These are phyloP conservation scores for Quercus parvula DNA, from an alignment of 306 rosid species.

Conservation along the genomic window DNA sequence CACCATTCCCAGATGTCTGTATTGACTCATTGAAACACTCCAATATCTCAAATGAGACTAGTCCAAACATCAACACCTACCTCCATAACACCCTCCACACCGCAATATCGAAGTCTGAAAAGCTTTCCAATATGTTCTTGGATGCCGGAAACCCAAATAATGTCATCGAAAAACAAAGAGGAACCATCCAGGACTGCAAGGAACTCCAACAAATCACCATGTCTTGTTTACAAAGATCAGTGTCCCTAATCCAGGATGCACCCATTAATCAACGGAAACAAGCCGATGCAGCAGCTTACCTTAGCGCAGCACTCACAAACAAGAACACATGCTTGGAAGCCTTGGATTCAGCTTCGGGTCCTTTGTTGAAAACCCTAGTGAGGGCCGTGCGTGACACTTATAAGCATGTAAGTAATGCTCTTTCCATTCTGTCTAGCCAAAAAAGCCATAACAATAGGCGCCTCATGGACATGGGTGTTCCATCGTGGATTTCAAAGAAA, in stretches of 20 bases:
- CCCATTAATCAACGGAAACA: constrained; percentile 14
- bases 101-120: constrained; percentile 53
- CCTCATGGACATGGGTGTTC: constrained; percentile 18
- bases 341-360: constrained; percentile 62
- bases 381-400: constrained; percentile 42
- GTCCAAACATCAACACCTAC: constrained; percentile 49
- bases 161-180: constrained; percentile 57
- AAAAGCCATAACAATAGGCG: constrained; percentile 29
- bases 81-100: constrained; percentile 56
- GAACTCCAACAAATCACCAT: constrained; percentile 70
- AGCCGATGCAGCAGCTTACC: constrained; percentile 55
- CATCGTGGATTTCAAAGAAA: background rate
- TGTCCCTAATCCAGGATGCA: constrained; percentile 30
- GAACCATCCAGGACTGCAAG: constrained; percentile 60
- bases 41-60: constrained; percentile 43
- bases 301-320: constrained; percentile 85
- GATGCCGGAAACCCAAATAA: constrained; percentile 31
- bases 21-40: constrained; percentile 58
- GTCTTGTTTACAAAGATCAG: constrained; percentile 43
- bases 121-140: constrained; percentile 47
- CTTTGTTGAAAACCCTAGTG: constrained; percentile 45
- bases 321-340: constrained; percentile 83
- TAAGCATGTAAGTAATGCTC: constrained; percentile 62
- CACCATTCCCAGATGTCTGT: constrained; percentile 52
- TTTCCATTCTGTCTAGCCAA: constrained; percentile 45